Conservation (phyloP, 495 filamentous ascomycete genomes). For the Barbatosphaeria neglecta region DNA sequence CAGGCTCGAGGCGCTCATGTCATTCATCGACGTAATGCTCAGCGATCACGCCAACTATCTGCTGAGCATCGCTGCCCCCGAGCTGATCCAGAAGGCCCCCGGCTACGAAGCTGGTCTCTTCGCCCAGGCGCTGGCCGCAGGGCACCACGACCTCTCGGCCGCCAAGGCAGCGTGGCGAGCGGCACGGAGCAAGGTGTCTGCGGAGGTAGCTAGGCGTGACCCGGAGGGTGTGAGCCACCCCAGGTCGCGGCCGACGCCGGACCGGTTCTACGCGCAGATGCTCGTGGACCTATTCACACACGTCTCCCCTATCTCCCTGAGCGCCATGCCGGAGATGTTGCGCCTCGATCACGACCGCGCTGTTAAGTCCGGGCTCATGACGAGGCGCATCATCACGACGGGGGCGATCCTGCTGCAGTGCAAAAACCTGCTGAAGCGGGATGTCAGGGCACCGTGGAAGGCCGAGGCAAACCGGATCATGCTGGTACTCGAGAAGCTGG, state of each 20-base stretch:
- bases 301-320: slow-evolving; percentile 37
- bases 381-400: slow-evolving; percentile 66
- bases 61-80: slow-evolving; percentile 66
- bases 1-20: slow-evolving; percentile 69
- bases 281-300: slow-evolving; percentile 44
- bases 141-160: slow-evolving; percentile 43
- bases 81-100: slow-evolving; percentile 67
- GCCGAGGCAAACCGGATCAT: slow-evolving; percentile 69
- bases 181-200: slow-evolving; percentile 54
- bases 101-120: slow-evolving; percentile 76
- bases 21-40: slow-evolving; percentile 81
- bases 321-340: slow-evolving; percentile 72
- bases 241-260: slow-evolving; percentile 41
- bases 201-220: slow-evolving; percentile 62
- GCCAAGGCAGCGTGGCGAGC: slow-evolving; percentile 63
- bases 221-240: slow-evolving; percentile 51
- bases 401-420: slow-evolving; percentile 76
- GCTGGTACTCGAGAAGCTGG: slow-evolving; percentile 31
- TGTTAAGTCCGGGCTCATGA: slow-evolving; percentile 49
- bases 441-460: slow-evolving; percentile 84
- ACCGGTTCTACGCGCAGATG: slow-evolving; percentile 76
- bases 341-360: slow-evolving; percentile 67
- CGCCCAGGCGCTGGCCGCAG: slow-evolving; percentile 52
- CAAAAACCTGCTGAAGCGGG: slow-evolving; percentile 90
- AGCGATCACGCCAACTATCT: slow-evolving; percentile 94